A percentile compares a stretch with the other conserved stretches of the same genome.
These are phyloP conservation scores for Pichia kudriavzevii DNA, from an alignment of 1,139 yeast genomes.

Conservation along the genomic window DNA sequence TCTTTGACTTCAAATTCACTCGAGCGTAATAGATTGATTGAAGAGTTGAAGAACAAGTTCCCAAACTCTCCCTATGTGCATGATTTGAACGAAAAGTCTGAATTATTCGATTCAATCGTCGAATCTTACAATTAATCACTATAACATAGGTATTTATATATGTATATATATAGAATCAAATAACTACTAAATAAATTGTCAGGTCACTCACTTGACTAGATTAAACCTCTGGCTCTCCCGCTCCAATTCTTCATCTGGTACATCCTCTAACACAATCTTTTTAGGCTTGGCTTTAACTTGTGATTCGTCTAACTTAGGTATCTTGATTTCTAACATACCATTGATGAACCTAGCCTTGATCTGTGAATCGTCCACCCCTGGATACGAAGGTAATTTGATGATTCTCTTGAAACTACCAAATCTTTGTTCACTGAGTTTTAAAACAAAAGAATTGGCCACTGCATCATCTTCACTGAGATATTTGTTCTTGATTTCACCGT, in stretches of 20 bases:
- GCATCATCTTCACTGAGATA: constrained; percentile 28
- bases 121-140: constrained; percentile 33
- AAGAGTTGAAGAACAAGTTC: constrained; percentile 34
- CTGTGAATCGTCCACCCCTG: constrained; percentile 42
- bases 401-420: constrained; percentile 48
- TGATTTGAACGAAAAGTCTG: constrained; percentile 41
- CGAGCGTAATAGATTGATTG: constrained; percentile 28
- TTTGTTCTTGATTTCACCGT: constrained; percentile 38
- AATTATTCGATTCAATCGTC: constrained; percentile 47
- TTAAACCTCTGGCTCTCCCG: too few species aligned
- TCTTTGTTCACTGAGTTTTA: constrained; percentile 40
- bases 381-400: constrained; percentile 44
- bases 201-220: constrained; percentile 6
- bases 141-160: background rate
- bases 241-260: constrained; percentile 26
- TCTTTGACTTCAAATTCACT: constrained; percentile 36
- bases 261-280: constrained; percentile 23
- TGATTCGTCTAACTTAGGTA: constrained; percentile 35
- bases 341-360: constrained; percentile 45
- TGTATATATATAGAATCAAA: background rate
- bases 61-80: constrained; percentile 34
- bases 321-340: constrained; percentile 44
- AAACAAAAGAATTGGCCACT: constrained; percentile 19
- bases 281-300: constrained; percentile 15
- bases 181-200: background rate